phyloP scores from a whole-genome alignment of 2,329 filamentous ascomycete genomes.

The Neopestalotiopsis clavispora region DNA sequence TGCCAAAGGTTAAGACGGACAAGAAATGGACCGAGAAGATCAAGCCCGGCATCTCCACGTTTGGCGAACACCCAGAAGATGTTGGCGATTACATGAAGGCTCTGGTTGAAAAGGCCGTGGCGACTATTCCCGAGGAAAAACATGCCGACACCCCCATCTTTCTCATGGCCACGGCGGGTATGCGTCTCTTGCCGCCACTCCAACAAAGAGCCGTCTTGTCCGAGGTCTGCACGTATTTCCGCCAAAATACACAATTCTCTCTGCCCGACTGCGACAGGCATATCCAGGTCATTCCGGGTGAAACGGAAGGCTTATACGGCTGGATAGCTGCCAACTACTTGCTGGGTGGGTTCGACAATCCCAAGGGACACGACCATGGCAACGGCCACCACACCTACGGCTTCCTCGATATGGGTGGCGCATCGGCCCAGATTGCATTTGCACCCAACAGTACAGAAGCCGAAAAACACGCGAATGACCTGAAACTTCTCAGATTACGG shows the following conservation, averaged over 20 bases:
- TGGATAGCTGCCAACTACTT: constrained; percentile 98
- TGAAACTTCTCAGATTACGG: constrained; percentile 85
- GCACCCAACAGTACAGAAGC: constrained; percentile 92
- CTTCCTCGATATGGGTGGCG: constrained; percentile 97
- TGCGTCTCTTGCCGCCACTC: constrained; percentile 79
- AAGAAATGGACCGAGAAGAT: constrained; percentile 94
- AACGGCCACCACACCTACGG: constrained; percentile 94
- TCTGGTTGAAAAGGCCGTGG: constrained; percentile 81
- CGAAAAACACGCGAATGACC: constrained; percentile 84
- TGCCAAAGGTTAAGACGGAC: constrained; percentile 84
- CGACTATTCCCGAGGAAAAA: constrained; percentile 76
- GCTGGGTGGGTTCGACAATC: constrained; percentile 84
- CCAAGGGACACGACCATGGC: constrained; percentile 76
- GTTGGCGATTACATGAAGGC: constrained; percentile 85
- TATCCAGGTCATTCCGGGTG: constrained; percentile 92
- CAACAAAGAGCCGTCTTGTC: constrained; percentile 76
- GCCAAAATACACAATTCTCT: constrained; percentile 76
- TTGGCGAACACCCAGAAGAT: constrained; percentile 74
- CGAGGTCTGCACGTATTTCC: constrained; percentile 83
- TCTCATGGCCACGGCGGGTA: constrained; percentile 92
- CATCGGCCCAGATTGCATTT: constrained; percentile 97
- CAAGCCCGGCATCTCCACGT: constrained; percentile 89
- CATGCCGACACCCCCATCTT: constrained; percentile 89
- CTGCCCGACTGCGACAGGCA: constrained; percentile 89
- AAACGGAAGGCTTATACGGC: constrained; percentile 94